A percentile compares a stretch with the other conserved stretches of the same genome.
These are phyloP conservation scores for Boletus rufocinnamomeus DNA, from an alignment of 768 basidiomycete genomes.

Conservation along the genomic window DNA sequence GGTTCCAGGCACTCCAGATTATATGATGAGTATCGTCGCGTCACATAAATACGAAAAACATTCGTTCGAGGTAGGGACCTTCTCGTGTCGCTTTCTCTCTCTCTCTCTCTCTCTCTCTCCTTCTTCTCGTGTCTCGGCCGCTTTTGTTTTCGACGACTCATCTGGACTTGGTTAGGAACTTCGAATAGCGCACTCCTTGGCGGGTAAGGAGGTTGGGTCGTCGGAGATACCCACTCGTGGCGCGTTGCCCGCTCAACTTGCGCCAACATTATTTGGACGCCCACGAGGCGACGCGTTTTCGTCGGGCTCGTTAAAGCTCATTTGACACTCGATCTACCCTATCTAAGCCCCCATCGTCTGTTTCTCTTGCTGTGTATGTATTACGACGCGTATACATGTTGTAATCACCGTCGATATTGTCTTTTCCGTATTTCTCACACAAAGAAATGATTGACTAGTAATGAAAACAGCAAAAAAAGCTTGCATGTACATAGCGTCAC, in stretches of 20 bases:
- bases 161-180: conserved; percentile 44
- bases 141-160: background rate
- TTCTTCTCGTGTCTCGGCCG: background rate
- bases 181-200: conserved; percentile 46
- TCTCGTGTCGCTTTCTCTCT: background rate
- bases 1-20: conserved; percentile 29
- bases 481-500: background rate
- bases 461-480: background rate
- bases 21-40: conserved; percentile 39
- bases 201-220: conserved; percentile 49
- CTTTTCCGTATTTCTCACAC: background rate
- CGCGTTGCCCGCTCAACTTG: conserved; percentile 24
- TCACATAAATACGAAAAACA: conserved; percentile 43
- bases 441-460: background rate
- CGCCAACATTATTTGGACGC: conserved; percentile 30
- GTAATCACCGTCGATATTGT: background rate
- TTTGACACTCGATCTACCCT: conserved; percentile 12
- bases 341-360: conserved; percentile 1
- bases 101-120: too few species aligned
- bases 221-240: conserved; percentile 33
- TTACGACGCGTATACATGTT: background rate
- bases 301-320: conserved; percentile 23
- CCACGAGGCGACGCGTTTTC: conserved; percentile 37
- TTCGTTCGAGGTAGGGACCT: conserved; percentile 47
- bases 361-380: conserved; percentile 3